Evolutionary conservation across 1,284 basidiomycete species (phyloP), one percentile per base, ranked within the genome.

Genomic region (Ustilago cynodontis): DNA sequence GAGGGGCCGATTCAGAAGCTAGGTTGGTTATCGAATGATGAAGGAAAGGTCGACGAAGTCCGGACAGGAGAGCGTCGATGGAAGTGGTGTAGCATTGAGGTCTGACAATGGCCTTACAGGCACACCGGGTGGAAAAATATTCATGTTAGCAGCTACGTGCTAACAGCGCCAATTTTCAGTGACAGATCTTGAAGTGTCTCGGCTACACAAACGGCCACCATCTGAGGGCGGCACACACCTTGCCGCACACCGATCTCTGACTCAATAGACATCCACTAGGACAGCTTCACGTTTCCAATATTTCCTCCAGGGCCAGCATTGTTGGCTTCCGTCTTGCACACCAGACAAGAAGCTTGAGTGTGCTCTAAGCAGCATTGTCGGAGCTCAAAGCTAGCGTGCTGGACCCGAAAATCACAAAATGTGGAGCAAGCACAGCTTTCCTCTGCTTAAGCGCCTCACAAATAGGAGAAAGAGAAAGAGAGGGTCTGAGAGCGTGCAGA

Each of bases 401-500:
- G 41, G n/a, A n/a, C 41, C 41, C 41, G 26, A 49, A 28, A 49
- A 10, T 20, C 22, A 22, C 49, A 50, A 29, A 59, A 67, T 67
- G 65, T 67, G 65, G 65, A 67, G 65, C 47, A 57, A 22, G 16
- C 18, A n/a, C 2, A 3, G 41, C 59, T 28, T 16, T 50, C n/a
- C 65, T 67, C 65, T 67, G 65, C 59, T 53, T 16, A 50, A 57
- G 59, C 57, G 65, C 65, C 59, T n/a, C 2, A 2, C 22, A 55
- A 55, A 29, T 28, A 6, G 9, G 28, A 26, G 2, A 24, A 6
- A 8, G 47, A 28, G 31, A 31, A 11, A 53, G 22, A 49, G 56
- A 55, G 60, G 56, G 51, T 68, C 60, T 50, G 35, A 41, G 62
- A 52, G 56, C 29, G n/a, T 69, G 66, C 66, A 63, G 41, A 24